phyloP scores from a whole-genome alignment of 1,284 basidiomycete species.

The Ceratobasidium sp. region DNA sequence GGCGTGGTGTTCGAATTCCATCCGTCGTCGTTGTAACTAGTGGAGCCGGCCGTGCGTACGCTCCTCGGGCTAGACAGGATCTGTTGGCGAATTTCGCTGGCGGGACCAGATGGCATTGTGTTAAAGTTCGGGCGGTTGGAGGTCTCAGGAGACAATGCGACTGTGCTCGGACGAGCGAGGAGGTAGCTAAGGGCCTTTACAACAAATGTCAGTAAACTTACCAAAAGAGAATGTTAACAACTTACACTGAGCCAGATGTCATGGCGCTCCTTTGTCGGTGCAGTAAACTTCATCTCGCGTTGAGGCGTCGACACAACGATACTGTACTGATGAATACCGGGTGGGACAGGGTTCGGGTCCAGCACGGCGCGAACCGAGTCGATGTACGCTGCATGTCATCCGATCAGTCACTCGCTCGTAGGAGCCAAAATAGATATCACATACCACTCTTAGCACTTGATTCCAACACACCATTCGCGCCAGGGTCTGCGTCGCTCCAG shows the following conservation, averaged over 20 bases:
- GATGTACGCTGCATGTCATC: conserved; percentile 79
- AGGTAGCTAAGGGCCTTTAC: conserved; percentile 83
- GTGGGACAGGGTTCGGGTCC: conserved; percentile 92
- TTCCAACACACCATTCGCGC: conserved; percentile 83
- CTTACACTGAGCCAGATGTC: conserved; percentile 93
- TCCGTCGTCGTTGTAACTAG: conserved; percentile 43
- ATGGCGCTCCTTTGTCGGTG: conserved; percentile 91
- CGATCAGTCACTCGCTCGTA: background rate
- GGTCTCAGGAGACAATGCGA: conserved; percentile 48
- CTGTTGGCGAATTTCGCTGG: conserved; percentile 53
- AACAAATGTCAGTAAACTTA: conserved; percentile 20
- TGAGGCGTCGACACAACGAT: conserved; percentile 92
- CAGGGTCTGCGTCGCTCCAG: conserved; percentile 96
- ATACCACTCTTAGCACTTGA: conserved; percentile 95
- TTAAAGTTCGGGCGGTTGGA: conserved; percentile 51
- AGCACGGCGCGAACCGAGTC: conserved; percentile 89
- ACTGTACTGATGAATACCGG: conserved; percentile 91
- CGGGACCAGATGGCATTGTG: conserved; percentile 56
- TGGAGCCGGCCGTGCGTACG: conserved; percentile 63
- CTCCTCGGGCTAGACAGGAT: conserved; percentile 70
- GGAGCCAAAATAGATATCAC: conserved; percentile 50
- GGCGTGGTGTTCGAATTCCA: conserved; percentile 79
- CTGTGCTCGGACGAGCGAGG: conserved; percentile 69
- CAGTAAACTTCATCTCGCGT: conserved; percentile 97
- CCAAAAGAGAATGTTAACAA: conserved; percentile 39